These are phyloP conservation scores for Fusarium anguioides DNA, from an alignment of 2,329 filamentous ascomycete genomes.

Conservation along the genomic window DNA sequence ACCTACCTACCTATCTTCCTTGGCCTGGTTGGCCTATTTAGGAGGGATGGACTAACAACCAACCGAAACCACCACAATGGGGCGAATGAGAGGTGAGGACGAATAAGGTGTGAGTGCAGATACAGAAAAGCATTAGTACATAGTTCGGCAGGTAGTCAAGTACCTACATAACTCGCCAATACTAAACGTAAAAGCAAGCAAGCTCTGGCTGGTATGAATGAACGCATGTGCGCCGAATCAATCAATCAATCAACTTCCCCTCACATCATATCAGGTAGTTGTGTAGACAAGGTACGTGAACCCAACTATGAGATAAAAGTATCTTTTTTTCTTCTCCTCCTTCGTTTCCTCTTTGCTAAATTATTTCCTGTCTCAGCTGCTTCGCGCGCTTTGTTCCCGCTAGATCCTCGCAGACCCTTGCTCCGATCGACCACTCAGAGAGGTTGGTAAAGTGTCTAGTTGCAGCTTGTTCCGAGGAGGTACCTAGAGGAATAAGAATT, in stretches of 20 bases:
- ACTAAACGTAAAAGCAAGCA: slow-evolving; percentile 29
- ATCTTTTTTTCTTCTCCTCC: slow-evolving; percentile 10
- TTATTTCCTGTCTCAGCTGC: slow-evolving; percentile 14
- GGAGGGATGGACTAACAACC: slow-evolving; percentile 33
- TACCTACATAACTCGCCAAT: not conserved
- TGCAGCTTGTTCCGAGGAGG: slow-evolving; percentile 15
- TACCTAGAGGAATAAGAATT: slow-evolving; percentile 18
- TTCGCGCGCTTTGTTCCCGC: slow-evolving; percentile 30
- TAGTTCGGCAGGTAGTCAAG: not conserved
- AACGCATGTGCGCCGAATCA: slow-evolving; percentile 15
- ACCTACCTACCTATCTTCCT: slow-evolving; percentile 11
- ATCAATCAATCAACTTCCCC: slow-evolving; percentile 3
- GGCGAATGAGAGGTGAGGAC: slow-evolving; percentile 30
- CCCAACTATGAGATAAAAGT: slow-evolving; percentile 13
- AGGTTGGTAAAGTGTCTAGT: slow-evolving; percentile 1
- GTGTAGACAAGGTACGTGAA: slow-evolving; percentile 14
- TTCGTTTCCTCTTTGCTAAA: not conserved
- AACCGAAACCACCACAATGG: slow-evolving; percentile 32
- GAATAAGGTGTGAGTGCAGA: slow-evolving; percentile 36
- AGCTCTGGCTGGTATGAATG: slow-evolving; percentile 29
- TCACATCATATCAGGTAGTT: slow-evolving; percentile 25
- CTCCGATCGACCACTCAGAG: slow-evolving; percentile 32
- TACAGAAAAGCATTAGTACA: slow-evolving; percentile 24
- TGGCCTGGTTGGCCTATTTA: slow-evolving; percentile 5
- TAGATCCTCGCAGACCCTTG: slow-evolving; percentile 27